Conservation (phyloP, 352 stramenopile species). For the Proteromonas lacertae region DNA sequence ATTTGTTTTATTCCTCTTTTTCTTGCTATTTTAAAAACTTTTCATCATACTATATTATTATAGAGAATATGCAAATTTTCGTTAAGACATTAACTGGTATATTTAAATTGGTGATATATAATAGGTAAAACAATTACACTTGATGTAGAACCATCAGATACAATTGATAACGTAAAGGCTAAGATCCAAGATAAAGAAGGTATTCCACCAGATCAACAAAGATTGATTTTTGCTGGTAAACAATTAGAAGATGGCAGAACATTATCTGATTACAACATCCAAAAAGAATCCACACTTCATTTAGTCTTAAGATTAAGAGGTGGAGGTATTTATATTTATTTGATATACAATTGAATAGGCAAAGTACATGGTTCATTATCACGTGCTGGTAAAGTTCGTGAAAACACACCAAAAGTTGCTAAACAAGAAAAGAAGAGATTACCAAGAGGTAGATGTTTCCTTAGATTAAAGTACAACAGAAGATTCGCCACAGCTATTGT, state of each 20-base stretch:
- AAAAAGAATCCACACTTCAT: constrained; percentile 34
- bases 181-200: constrained; percentile 99
- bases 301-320: constrained; percentile 35
- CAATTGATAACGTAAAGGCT: constrained; percentile 98
- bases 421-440: constrained; percentile 93
- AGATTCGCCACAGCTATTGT: constrained; percentile 96
- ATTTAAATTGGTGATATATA: no score
- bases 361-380: constrained; percentile 97
- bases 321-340: no score
- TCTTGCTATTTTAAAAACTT: no score
- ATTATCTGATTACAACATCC: constrained; percentile 10
- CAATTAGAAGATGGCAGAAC: constrained; percentile 82
- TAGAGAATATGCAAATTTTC: constrained; percentile 62
- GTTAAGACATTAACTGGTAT: constrained; percentile 61
- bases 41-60: no score
- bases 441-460: constrained; percentile 85
- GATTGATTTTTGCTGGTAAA: constrained; percentile 98
- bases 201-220: constrained; percentile 96
- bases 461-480: constrained; percentile 99
- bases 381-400: constrained; percentile 99
- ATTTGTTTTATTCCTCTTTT: no score
- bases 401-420: constrained; percentile 96
- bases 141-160: constrained; percentile 92
- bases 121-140: constrained; percentile 99
- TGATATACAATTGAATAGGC: no score